Percentiles rank a stretch among this genome's conserved stretches.
Evolutionary conservation across 768 basidiomycete species (phyloP).

Genomic region (Calocybe indica): DNA sequence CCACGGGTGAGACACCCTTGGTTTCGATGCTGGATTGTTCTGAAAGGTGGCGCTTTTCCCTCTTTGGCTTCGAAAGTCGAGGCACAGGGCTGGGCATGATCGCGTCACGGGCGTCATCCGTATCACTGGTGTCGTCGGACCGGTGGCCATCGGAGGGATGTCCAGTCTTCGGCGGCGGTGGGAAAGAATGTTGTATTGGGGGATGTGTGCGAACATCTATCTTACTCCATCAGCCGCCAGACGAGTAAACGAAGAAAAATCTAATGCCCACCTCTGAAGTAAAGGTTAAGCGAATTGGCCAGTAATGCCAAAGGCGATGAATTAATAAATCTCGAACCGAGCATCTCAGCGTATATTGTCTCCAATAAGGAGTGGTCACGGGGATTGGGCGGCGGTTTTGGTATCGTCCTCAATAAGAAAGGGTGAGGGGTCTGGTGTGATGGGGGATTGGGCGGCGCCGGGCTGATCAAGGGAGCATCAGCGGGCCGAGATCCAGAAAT

Average conservation of each 20-base stretch:
- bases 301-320: constrained; percentile 56
- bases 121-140: not conserved
- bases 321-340: constrained; percentile 65
- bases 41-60: constrained; percentile 8
- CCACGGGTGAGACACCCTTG: not conserved
- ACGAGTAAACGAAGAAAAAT: not conserved
- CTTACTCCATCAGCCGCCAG: not conserved
- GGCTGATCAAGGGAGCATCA: constrained; percentile 1
- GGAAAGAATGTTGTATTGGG: constrained; percentile 56
- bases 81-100: constrained; percentile 22
- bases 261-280: constrained; percentile 50
- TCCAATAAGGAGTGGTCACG: constrained; percentile 63
- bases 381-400: constrained; percentile 46
- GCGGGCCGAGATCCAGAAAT: constrained; percentile 6
- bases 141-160: constrained; percentile 13
- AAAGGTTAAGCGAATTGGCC: constrained; percentile 46
- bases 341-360: constrained; percentile 62
- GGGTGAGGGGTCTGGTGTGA: constrained; percentile 15
- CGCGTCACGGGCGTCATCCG: constrained; percentile 31
- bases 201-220: constrained; percentile 64
- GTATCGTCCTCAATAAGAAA: constrained; percentile 28
- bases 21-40: constrained; percentile 11
- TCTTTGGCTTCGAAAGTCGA: constrained; percentile 13
- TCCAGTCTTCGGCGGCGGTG: constrained; percentile 18
- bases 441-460: not conserved